Base-by-base conservation (phyloP, 306 rosid species). In the Prunus mongolica region DNA sequence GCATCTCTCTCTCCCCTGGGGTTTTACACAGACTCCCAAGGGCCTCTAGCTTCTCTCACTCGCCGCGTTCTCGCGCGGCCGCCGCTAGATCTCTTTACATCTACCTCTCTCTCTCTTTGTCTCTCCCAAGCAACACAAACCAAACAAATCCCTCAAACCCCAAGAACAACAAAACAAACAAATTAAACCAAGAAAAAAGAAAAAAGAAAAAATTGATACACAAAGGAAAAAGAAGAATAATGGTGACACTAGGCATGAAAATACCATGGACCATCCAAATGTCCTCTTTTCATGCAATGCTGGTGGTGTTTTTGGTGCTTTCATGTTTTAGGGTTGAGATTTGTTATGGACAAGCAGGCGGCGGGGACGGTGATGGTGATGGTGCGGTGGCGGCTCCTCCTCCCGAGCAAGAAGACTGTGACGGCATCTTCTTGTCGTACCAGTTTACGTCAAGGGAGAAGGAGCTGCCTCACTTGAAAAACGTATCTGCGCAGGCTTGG, bases 401-500 rank as follows among this genome's bases (percentile, higher is more conserved):
- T 4, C 88, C 89, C 8, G 84, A 76, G 69, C 75, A 67, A 22
- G 67, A 82, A 2, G 52, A n/a, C 28, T 95, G 98, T 60, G 76
- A 92, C 8, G 97, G 97, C 3, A 83, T 95, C 16, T 95, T 90
- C 79, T 45, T 95, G 66, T 73, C 92, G 2, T 95, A 95, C 81
- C 69, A 60, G 4, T 84, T 95, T 45, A 2, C 34, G 0, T 69
- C 79, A 0, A 74, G 96, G 1, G 82, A 64, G 76, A 95, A 88
- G 80, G 89, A 80, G 64, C 79, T 44, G 9, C 99, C 99, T 0
- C 87, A 64, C 45, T 63, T 84, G 78, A 92, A 87, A 46, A 92
- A 90, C 74, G 77, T 77, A 41, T 62, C 96, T 19, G 93, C 91
- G 0, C 99, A 95, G 74, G 79, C 99, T 0, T 95, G 97, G 97